A percentile compares a stretch with the other conserved stretches of the same genome.
phyloP scores from a whole-genome alignment of 1,284 basidiomycete genomes.

The Ceratobasidium papillatum region DNA sequence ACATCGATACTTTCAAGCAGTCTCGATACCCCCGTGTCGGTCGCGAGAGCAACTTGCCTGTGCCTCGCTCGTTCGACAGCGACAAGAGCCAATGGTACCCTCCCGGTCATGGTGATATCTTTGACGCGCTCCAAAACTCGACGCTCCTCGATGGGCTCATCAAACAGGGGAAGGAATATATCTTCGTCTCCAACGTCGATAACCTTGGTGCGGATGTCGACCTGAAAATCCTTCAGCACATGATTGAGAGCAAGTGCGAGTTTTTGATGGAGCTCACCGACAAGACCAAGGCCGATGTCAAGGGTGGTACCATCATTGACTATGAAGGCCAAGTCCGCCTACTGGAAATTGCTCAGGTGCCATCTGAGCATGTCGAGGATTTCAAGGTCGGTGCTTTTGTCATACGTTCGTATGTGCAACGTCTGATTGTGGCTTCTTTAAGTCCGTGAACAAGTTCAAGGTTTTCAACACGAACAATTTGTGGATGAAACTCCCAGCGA shows the following conservation, averaged over 20 bases:
- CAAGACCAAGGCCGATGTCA: slow-evolving; percentile 99
- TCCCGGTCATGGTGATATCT: slow-evolving; percentile 98
- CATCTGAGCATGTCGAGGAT: slow-evolving; percentile 97
- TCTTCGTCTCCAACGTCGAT: slow-evolving; percentile 99
- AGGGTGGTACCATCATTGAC: slow-evolving; percentile 98
- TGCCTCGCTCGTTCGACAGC: slow-evolving; percentile 84
- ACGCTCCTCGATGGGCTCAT: slow-evolving; percentile 96
- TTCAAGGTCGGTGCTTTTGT: slow-evolving; percentile 80
- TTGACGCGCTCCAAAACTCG: slow-evolving; percentile 93
- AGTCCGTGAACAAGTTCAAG: slow-evolving; percentile 86
- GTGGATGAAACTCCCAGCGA: slow-evolving; percentile 83
- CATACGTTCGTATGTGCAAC: slow-evolving; percentile 46
- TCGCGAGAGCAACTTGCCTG: slow-evolving; percentile 93
- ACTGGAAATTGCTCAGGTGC: slow-evolving; percentile 98
- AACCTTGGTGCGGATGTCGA: slow-evolving; percentile 98
- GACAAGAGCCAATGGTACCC: slow-evolving; percentile 94
- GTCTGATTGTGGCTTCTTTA: slow-evolving; percentile 48
- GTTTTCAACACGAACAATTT: slow-evolving; percentile 97
- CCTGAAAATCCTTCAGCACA: slow-evolving; percentile 85
- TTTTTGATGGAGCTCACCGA: slow-evolving; percentile 99
- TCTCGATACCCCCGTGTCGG: slow-evolving; percentile 97
- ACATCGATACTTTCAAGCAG: slow-evolving; percentile 84
- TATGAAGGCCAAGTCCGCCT: slow-evolving; percentile 95
- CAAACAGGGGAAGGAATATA: slow-evolving; percentile 96
- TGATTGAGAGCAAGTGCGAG: slow-evolving; percentile 87